These are phyloP conservation scores for Yarrowia deformans DNA, from an alignment of 805 yeast species.

Conservation along the genomic window DNA sequence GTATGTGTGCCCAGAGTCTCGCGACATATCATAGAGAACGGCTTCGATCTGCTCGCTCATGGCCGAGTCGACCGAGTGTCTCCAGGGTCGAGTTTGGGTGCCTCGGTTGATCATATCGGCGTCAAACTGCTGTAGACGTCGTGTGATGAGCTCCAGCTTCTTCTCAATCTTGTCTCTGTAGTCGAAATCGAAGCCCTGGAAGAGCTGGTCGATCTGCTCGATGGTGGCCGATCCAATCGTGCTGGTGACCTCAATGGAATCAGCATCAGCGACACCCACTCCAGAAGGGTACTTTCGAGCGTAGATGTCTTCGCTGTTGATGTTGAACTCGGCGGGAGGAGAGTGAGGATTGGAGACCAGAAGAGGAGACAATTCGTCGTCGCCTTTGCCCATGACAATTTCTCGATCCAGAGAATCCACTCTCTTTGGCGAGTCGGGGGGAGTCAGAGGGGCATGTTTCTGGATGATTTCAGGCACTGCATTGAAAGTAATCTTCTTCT, in stretches of 20 bases:
- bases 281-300: conserved; percentile 32
- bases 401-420: conserved; percentile 10
- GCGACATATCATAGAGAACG: conserved; percentile 13
- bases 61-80: conserved; percentile 19
- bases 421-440: conserved; percentile 14
- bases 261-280: conserved; percentile 27
- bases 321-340: conserved; percentile 8
- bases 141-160: conserved; percentile 32
- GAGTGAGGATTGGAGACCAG: not conserved
- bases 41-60: conserved; percentile 35
- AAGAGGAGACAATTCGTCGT: not conserved
- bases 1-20: conserved; percentile 10
- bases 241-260: conserved; percentile 19
- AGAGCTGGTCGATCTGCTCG: conserved; percentile 22
- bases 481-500: conserved; percentile 3
- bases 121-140: conserved; percentile 33
- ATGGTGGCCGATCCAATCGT: conserved; percentile 30
- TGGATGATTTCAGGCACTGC: conserved; percentile 8
- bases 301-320: conserved; percentile 33
- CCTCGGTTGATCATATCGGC: conserved; percentile 23
- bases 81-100: conserved; percentile 11
- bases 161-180: conserved; percentile 40
- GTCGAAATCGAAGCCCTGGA: conserved; percentile 36
- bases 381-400: not conserved
- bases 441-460: conserved; percentile 2